These are phyloP conservation scores for Kickxella alabastrina DNA, from an alignment of 192 early-diverging fungal species.

Conservation along the genomic window DNA sequence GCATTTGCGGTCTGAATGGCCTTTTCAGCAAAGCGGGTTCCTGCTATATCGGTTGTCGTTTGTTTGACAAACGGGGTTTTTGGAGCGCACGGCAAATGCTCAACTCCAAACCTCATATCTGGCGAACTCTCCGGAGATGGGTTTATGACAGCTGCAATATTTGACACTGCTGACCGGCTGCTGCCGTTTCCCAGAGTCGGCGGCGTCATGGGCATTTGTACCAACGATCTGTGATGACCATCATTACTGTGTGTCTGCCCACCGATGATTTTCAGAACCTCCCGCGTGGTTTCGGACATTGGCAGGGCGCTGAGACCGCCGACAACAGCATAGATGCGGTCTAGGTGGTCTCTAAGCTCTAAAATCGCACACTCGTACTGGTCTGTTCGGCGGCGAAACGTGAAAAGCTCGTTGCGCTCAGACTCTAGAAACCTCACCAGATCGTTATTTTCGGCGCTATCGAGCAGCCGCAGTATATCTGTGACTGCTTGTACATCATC, in stretches of 20 bases:
- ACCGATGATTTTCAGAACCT: neutral
- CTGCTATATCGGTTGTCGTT: too few species aligned
- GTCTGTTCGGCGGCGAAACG: conserved; percentile 10
- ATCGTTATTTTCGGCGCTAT: conserved; percentile 13
- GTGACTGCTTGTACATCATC: conserved; percentile 4
- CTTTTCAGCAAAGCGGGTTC: neutral
- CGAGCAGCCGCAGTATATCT: conserved; percentile 19
- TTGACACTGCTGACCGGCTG: too few species aligned
- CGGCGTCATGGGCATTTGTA: conserved; percentile 9
- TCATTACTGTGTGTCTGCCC: neutral
- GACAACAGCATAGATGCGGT: conserved; percentile 17
- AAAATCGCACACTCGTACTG: conserved; percentile 10
- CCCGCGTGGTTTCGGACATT: conserved; percentile 11
- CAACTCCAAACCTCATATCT: too few species aligned
- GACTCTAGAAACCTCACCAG: conserved; percentile 16
- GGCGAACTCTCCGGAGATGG: too few species aligned
- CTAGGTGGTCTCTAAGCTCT: conserved; percentile 26
- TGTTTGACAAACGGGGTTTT: too few species aligned
- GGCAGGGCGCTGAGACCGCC: conserved; percentile 27
- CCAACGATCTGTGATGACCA: neutral
- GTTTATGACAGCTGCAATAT: too few species aligned
- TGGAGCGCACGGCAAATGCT: too few species aligned
- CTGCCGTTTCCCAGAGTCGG: neutral
- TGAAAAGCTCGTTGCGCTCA: conserved; percentile 27
- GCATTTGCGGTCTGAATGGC: neutral